Conservation (phyloP, 257 asterid genomes). For the Agastache rugosa region DNA sequence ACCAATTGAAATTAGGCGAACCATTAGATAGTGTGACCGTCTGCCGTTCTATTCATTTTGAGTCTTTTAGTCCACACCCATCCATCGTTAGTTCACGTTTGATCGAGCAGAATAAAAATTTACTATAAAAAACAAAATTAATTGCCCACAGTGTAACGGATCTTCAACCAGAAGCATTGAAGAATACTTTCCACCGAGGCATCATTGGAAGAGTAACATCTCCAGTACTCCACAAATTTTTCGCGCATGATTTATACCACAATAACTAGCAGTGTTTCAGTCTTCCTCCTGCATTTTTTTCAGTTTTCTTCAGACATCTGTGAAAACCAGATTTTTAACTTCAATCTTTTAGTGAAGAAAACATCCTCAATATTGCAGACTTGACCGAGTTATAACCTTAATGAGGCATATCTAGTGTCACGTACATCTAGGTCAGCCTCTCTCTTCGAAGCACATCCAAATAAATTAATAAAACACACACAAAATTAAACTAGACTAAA, state of each 20-base stretch:
- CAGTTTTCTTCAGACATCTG: background rate
- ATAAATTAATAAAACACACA: background rate
- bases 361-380: background rate
- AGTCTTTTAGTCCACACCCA: slow-evolving; percentile 2
- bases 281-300: background rate
- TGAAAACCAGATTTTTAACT: no score
- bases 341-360: background rate
- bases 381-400: background rate
- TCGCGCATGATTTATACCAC: background rate
- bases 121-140: background rate
- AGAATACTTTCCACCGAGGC: background rate
- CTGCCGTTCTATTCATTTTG: background rate
- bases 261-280: no score
- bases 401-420: background rate
- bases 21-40: no score
- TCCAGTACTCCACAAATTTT: background rate
- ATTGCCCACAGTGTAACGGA: background rate
- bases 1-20: slow-evolving; percentile 18
- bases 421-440: slow-evolving; percentile 26
- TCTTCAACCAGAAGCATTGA: background rate
- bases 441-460: slow-evolving; percentile 17
- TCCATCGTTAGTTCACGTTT: background rate
- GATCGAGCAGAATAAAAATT: background rate
- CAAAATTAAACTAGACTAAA: background rate
- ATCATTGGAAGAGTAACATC: background rate